phyloP scores from a whole-genome alignment of 371 early-diverging fungal species.

The Saksenaea oblongispora region DNA sequence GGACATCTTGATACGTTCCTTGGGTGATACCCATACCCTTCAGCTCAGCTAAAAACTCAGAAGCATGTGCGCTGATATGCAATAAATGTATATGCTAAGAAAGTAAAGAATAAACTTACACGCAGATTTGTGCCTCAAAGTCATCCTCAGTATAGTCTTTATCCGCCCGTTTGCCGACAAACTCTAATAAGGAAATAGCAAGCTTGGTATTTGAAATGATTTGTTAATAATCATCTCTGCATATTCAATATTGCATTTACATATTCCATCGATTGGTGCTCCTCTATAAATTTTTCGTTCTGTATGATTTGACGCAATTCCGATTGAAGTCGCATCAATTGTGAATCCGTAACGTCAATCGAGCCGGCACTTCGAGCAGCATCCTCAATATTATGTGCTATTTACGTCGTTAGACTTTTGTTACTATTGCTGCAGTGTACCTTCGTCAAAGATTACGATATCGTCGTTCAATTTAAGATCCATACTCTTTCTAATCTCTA shows the following conservation, averaged over 20 bases:
- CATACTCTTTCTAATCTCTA: constrained; percentile 58
- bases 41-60: constrained; percentile 27
- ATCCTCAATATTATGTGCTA: constrained; percentile 62
- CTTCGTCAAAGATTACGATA: constrained; percentile 91
- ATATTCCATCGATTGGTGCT: constrained; percentile 35
- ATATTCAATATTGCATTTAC: constrained; percentile 19
- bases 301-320: constrained; percentile 43
- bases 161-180: constrained; percentile 16
- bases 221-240: constrained; percentile 7
- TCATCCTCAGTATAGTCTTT: constrained; percentile 28
- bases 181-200: constrained; percentile 15
- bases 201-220: constrained; percentile 12
- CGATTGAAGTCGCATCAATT: constrained; percentile 27
- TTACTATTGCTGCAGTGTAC: constrained; percentile 45
- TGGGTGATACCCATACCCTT: constrained; percentile 22
- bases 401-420: background rate
- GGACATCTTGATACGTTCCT: constrained; percentile 4
- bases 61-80: constrained; percentile 15
- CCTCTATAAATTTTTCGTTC: constrained; percentile 10
- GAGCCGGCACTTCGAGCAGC: constrained; percentile 56
- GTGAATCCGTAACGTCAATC: constrained; percentile 48
- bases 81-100: constrained; percentile 28
- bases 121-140: constrained; percentile 38
- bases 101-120: constrained; percentile 28
- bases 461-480: constrained; percentile 60